These are phyloP conservation scores for Turnera subulata DNA, from an alignment of 345 rosid species.

Conservation along the genomic window DNA sequence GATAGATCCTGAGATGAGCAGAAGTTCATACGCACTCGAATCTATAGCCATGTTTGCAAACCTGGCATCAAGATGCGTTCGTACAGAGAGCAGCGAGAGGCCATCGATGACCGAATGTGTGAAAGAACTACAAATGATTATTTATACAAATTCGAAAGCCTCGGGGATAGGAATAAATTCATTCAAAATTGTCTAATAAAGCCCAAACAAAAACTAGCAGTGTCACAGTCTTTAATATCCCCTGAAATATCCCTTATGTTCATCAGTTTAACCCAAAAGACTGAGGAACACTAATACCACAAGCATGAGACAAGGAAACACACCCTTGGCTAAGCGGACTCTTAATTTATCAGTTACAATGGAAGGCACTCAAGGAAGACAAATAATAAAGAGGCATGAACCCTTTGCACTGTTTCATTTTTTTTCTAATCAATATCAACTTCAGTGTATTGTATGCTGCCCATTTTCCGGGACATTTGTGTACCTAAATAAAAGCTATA, in stretches of 20 bases:
- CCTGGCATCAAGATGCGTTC: conserved; percentile 91
- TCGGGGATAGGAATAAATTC: conserved; percentile 46
- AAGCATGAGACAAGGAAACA: background rate
- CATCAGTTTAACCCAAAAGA: conserved; percentile 8
- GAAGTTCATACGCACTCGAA: conserved; percentile 71
- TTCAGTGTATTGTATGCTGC: background rate
- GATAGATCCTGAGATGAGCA: conserved; percentile 74
- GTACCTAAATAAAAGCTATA: conserved; percentile 7
- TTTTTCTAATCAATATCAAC: conserved; percentile 2
- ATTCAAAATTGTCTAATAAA: conserved; percentile 49
- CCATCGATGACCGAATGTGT: conserved; percentile 81
- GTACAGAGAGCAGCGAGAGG: conserved; percentile 74
- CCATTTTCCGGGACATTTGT: background rate
- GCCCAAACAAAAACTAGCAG: conserved; percentile 13
- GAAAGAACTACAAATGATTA: conserved; percentile 73
- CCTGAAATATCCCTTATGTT: conserved; percentile 15
- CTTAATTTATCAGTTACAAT: conserved; percentile 2
- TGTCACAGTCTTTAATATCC: conserved; percentile 1
- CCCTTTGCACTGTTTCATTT: conserved; percentile 5
- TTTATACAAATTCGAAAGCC: conserved; percentile 66
- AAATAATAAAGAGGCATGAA: background rate
- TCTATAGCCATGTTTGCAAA: conserved; percentile 85
- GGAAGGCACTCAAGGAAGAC: conserved; percentile 1
- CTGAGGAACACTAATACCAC: background rate
- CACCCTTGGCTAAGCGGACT: conserved; percentile 2